Evolutionary conservation across 192 early-diverging fungal genomes (phyloP).

Genomic region (Linnemannia elongata): DNA sequence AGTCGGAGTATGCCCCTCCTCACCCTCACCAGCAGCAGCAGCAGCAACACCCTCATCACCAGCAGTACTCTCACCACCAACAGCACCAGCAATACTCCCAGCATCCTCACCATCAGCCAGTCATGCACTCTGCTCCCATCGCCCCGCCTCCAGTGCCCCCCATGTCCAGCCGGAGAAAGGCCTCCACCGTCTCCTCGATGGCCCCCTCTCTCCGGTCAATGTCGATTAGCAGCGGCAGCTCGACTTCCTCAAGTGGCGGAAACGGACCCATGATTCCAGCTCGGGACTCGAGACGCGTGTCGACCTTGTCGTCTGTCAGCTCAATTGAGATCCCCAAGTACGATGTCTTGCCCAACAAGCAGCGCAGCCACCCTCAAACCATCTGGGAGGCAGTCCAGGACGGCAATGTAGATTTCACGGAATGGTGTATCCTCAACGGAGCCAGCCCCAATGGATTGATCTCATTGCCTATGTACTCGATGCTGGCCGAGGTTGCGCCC

Average conservation of each 20-base stretch:
- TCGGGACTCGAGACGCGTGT: slow-evolving; percentile 44
- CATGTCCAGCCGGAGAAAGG: slow-evolving; percentile 35
- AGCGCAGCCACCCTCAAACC: slow-evolving; percentile 23
- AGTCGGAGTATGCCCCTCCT: slow-evolving; percentile 9
- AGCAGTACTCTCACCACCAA: neutral
- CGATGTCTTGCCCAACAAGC: slow-evolving; percentile 22
- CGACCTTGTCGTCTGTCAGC: slow-evolving; percentile 42
- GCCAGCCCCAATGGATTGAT: slow-evolving; percentile 28
- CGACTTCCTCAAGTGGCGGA: slow-evolving; percentile 21
- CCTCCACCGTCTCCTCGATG: slow-evolving; percentile 45
- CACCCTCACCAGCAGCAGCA: neutral
- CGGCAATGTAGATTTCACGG: slow-evolving; percentile 39
- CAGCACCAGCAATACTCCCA: neutral
- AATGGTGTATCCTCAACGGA: slow-evolving; percentile 38
- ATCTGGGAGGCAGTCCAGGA: slow-evolving; percentile 54
- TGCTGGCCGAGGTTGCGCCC: slow-evolving; percentile 46
- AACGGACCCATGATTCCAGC: slow-evolving; percentile 35
- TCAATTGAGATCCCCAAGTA: slow-evolving; percentile 36
- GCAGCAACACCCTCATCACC: neutral
- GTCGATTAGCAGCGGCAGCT: slow-evolving; percentile 52
- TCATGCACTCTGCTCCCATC: neutral
- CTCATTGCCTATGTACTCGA: slow-evolving; percentile 37
- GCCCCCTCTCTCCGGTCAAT: slow-evolving; percentile 41
- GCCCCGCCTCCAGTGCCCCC: slow-evolving; percentile 22
- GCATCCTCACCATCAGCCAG: neutral